Evolutionary conservation across 2,329 filamentous ascomycete species (phyloP).

Genomic region (Gyromitra esculenta): DNA sequence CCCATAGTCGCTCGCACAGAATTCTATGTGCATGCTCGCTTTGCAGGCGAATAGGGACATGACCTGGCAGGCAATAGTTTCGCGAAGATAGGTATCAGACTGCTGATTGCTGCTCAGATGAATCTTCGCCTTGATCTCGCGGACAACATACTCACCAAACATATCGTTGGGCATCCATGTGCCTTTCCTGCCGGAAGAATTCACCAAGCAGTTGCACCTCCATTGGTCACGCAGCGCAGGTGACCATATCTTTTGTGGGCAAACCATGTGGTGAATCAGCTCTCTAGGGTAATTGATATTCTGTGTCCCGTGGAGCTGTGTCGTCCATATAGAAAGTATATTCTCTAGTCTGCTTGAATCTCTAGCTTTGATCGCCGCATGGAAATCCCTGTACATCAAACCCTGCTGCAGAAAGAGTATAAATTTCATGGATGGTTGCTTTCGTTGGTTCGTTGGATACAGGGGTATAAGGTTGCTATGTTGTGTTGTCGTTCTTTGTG

Average conservation of each 20-base stretch:
- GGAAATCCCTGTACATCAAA: neutral
- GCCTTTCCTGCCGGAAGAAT: neutral
- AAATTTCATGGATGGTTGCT: no score
- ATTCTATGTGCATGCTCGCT: neutral
- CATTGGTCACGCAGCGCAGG: neutral
- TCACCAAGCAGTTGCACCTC: neutral
- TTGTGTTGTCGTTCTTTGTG: no score
- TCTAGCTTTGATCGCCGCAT: neutral
- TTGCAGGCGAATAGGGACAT: neutral
- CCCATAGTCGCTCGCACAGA: neutral
- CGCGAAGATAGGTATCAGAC: neutral
- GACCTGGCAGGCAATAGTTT: neutral
- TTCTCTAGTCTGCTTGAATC: neutral
- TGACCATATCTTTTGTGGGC: neutral
- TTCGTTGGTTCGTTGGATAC: no score
- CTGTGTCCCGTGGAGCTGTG: neutral
- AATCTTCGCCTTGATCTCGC: constrained; percentile 1
- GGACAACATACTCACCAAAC: neutral
- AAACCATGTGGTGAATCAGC: neutral
- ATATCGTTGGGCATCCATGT: neutral
- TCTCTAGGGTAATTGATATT: neutral
- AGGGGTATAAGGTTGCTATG: no score
- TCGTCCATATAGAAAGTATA: neutral
- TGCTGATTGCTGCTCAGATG: neutral
- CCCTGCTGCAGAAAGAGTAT: neutral